Evolutionary conservation across 495 filamentous ascomycete genomes (phyloP).

Genomic region (Neurospora intermedia): DNA sequence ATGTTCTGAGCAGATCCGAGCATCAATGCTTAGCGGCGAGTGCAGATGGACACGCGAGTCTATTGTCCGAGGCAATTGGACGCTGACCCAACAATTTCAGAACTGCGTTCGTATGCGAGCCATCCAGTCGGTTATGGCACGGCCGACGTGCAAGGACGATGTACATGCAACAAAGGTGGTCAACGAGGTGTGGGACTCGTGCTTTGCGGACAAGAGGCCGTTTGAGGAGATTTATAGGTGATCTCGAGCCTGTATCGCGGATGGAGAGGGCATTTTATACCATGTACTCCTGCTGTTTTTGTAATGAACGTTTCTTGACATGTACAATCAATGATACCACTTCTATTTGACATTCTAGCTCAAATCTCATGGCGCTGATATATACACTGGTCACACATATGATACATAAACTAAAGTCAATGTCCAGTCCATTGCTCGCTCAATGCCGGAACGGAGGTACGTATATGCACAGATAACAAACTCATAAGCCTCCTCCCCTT

Average conservation of each 20-base stretch:
- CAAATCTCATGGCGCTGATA: not conserved
- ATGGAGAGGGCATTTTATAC: not conserved
- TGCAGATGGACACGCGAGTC: conserved; percentile 86
- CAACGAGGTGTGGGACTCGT: conserved; percentile 96
- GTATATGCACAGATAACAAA: not conserved
- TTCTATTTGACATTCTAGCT: not conserved
- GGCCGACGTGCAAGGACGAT: conserved; percentile 76
- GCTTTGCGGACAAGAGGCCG: conserved; percentile 84
- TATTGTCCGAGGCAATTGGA: conserved; percentile 72
- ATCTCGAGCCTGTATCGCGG: conserved; percentile 11
- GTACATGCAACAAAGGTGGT: conserved; percentile 78
- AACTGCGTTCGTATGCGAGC: conserved; percentile 80
- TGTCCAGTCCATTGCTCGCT: not conserved
- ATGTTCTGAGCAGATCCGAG: conserved; percentile 58
- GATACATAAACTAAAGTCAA: not conserved
- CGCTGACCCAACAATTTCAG: conserved; percentile 83
- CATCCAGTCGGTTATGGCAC: conserved; percentile 56
- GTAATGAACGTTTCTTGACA: not conserved
- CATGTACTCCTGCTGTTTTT: not conserved
- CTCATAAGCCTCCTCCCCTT: not conserved
- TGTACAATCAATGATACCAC: not conserved
- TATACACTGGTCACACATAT: not conserved
- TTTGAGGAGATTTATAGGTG: conserved; percentile 95
- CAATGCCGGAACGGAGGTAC: not conserved
- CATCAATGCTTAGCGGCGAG: conserved; percentile 83